Evolutionary conservation across 306 rosid genomes (phyloP).

Genomic region (Myrica gale): DNA sequence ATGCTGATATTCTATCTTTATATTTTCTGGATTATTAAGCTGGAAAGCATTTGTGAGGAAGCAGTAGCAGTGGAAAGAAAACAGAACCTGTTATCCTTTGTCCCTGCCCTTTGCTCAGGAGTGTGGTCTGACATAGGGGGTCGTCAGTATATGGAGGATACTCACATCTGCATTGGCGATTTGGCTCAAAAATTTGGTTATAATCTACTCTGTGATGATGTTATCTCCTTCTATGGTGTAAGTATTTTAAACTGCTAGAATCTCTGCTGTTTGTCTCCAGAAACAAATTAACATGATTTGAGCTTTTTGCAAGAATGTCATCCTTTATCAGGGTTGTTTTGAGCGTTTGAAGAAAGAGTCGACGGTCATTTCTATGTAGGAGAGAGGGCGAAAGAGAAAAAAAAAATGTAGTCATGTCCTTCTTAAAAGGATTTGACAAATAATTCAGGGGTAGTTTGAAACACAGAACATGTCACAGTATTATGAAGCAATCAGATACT

Average conservation of each 20-base stretch:
- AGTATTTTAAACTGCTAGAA: conserved; percentile 33
- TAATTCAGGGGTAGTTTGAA: background rate
- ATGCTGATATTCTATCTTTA: conserved; percentile 7
- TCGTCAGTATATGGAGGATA: conserved; percentile 82
- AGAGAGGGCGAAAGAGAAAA: background rate
- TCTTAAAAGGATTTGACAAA: background rate
- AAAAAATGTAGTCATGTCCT: background rate
- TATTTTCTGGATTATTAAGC: conserved; percentile 39
- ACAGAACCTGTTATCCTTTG: conserved; percentile 46
- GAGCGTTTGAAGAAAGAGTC: background rate
- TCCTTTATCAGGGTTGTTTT: background rate
- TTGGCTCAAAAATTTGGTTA: conserved; percentile 63
- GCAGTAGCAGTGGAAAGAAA: conserved; percentile 54
- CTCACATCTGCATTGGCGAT: conserved; percentile 84
- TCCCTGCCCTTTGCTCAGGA: conserved; percentile 76
- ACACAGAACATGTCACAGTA: background rate
- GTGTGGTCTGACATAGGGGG: conserved; percentile 91
- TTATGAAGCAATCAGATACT: background rate
- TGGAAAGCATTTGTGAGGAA: conserved; percentile 89
- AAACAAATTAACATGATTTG: background rate
- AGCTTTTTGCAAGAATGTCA: conserved; percentile 1
- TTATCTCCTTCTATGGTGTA: conserved; percentile 91
- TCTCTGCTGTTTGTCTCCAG: conserved; percentile 11
- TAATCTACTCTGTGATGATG: conserved; percentile 39
- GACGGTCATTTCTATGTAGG: background rate